Percentiles rank a stretch among this genome's conserved stretches.
phyloP scores from a whole-genome alignment of 2,329 filamentous ascomycete genomes.

The Hirsutella minnesotensis region DNA sequence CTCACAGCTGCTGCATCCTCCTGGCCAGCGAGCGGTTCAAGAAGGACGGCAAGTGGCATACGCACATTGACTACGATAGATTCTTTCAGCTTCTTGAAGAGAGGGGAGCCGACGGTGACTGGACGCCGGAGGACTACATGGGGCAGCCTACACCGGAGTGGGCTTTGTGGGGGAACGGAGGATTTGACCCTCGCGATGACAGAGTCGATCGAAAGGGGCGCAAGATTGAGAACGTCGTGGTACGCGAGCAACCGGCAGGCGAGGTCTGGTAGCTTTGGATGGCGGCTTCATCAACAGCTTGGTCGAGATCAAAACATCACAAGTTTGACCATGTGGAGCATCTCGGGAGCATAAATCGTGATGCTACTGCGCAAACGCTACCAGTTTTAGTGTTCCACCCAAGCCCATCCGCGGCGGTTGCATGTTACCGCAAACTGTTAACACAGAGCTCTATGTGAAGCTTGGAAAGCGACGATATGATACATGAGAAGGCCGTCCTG shows the following conservation, averaged over 20 bases:
- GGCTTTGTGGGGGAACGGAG: constrained; percentile 89
- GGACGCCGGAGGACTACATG: constrained; percentile 85
- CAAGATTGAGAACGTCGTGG: constrained; percentile 36
- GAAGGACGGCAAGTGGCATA: constrained; percentile 74
- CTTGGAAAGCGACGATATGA: constrained; percentile 26
- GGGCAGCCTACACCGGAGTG: constrained; percentile 76
- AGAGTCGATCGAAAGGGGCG: constrained; percentile 80
- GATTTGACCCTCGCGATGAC: constrained; percentile 83
- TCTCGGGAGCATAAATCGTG: constrained; percentile 8
- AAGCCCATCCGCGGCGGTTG: constrained; percentile 15
- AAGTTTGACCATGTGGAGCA: not conserved
- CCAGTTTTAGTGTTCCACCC: constrained; percentile 17
- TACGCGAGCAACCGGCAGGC: constrained; percentile 16
- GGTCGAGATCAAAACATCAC: too few species aligned
- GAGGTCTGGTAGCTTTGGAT: constrained; percentile 4
- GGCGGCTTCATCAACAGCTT: not conserved
- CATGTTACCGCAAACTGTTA: constrained; percentile 20
- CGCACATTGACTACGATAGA: constrained; percentile 75
- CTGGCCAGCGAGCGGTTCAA: constrained; percentile 74
- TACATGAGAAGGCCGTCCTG: constrained; percentile 18
- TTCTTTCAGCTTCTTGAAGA: constrained; percentile 81
- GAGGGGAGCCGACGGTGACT: constrained; percentile 51
- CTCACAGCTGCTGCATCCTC: constrained; percentile 86
- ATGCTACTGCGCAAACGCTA: constrained; percentile 17
- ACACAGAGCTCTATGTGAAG: constrained; percentile 28